phyloP scores from a whole-genome alignment of 192 early-diverging fungal genomes.

The Coemansia sp. region DNA sequence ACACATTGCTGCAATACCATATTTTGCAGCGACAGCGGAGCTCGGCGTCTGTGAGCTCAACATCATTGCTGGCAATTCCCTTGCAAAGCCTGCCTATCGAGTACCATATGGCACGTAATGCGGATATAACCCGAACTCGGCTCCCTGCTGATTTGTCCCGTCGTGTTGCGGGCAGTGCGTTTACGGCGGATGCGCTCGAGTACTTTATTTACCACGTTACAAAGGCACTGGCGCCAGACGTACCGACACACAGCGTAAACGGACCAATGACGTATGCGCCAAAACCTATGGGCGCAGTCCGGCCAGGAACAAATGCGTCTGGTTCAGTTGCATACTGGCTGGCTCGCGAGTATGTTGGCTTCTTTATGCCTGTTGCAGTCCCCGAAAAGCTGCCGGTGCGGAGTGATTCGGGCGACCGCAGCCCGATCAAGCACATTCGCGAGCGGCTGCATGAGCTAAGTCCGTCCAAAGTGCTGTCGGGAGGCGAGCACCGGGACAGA shows the following conservation, averaged over 20 bases:
- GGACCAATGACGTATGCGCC: conserved; percentile 2
- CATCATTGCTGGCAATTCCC: conserved; percentile 7
- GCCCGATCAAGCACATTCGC: conserved; percentile 35
- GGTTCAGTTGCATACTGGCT: conserved; percentile 19
- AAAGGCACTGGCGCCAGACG: conserved; percentile 38
- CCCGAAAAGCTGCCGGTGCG: conserved; percentile 18
- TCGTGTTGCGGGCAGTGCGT: conserved; percentile 13
- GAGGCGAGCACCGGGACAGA: background rate
- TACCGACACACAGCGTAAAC: conserved; percentile 3
- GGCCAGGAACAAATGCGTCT: background rate
- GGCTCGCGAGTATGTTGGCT: conserved; percentile 36
- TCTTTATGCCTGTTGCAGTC: conserved; percentile 39
- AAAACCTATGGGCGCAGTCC: background rate
- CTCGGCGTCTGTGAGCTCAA: background rate
- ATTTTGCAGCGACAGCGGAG: conserved; percentile 28
- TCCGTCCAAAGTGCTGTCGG: conserved; percentile 2
- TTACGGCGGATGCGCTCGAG: conserved; percentile 32
- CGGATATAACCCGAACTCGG: conserved; percentile 8
- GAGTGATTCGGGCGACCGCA: conserved; percentile 18
- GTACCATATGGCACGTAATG: conserved; percentile 11
- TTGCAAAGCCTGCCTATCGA: conserved; percentile 27
- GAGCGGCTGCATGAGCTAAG: conserved; percentile 37
- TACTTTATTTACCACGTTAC: conserved; percentile 39
- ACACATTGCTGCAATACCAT: conserved; percentile 50
- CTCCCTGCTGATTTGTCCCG: conserved; percentile 22